A percentile compares a stretch with the other conserved stretches of the same genome.
Conservation (phyloP, 164 flowering plant genomes). For the Umbellularia californica region DNA sequence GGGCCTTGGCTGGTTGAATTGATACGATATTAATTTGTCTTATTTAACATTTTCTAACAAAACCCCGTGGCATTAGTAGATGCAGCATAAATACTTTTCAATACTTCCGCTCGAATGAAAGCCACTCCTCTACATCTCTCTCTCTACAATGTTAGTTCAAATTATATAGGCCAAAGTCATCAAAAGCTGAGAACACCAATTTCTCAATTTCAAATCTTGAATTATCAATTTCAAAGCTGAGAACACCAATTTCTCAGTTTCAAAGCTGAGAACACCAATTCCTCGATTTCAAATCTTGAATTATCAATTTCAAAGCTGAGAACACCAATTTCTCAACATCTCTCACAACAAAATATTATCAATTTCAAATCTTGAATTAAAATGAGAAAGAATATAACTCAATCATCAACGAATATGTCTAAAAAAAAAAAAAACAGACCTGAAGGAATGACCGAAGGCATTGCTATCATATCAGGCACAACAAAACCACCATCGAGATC, state of each 20-base stretch:
- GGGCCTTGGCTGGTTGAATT: no score
- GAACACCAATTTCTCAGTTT: background rate
- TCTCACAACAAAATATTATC: background rate
- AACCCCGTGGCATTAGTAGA: no score
- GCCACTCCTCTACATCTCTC: no score
- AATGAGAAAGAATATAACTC: background rate
- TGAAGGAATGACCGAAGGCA: conserved; percentile 37
- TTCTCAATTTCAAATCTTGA: background rate
- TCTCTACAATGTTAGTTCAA: background rate
- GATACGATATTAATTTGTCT: no score
- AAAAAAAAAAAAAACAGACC: conserved; percentile 12
- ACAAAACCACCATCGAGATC: conserved; percentile 23
- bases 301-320: no score
- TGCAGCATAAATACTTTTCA: no score
- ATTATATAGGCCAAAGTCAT: background rate
- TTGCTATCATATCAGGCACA: conserved; percentile 25
- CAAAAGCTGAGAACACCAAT: background rate
- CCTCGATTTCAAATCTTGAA: no score
- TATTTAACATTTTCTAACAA: no score
- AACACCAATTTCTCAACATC: conserved; percentile 29
- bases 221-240: background rate
- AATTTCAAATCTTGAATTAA: background rate
- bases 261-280: background rate
- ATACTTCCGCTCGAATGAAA: no score
- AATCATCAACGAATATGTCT: background rate